Evolutionary conservation across 2,329 filamentous ascomycete species (phyloP).

Genomic region (Aureobasidium melanogenum): DNA sequence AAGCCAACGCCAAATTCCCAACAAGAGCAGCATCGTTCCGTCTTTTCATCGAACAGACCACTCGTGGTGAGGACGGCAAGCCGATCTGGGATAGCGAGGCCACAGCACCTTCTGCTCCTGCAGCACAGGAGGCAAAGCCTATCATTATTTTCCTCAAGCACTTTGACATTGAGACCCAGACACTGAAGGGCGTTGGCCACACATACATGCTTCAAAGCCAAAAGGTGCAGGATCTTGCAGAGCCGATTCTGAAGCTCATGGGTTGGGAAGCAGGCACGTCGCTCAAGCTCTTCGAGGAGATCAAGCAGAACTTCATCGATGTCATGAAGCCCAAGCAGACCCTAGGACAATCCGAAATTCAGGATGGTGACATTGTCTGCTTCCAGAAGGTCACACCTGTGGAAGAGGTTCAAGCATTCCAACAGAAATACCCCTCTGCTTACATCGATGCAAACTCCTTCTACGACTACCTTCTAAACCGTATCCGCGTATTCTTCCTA

Average conservation of each 20-base stretch:
- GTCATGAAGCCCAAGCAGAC: slow-evolving; percentile 84
- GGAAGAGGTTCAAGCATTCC: slow-evolving; percentile 28
- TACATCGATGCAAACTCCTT: slow-evolving; percentile 68
- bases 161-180: slow-evolving; percentile 73
- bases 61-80: slow-evolving; percentile 60
- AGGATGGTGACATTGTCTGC: slow-evolving; percentile 94
- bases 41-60: slow-evolving; percentile 76
- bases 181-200: slow-evolving; percentile 66
- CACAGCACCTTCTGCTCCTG: slow-evolving; percentile 35
- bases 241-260: slow-evolving; percentile 73
- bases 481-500: slow-evolving; percentile 68
- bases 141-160: slow-evolving; percentile 89
- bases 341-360: slow-evolving; percentile 82
- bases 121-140: slow-evolving; percentile 35
- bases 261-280: slow-evolving; percentile 70
- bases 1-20: slow-evolving; percentile 59
- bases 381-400: slow-evolving; percentile 63
- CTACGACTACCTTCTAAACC: slow-evolving; percentile 88
- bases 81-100: slow-evolving; percentile 59
- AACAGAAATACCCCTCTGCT: slow-evolving; percentile 15
- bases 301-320: slow-evolving; percentile 97
- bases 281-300: slow-evolving; percentile 81
- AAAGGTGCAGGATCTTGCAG: slow-evolving; percentile 76
- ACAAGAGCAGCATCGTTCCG: slow-evolving; percentile 62
- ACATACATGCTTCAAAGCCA: slow-evolving; percentile 82